Base-by-base conservation (phyloP, 257 asterid species). In the Parsonsia alboflavescens region DNA sequence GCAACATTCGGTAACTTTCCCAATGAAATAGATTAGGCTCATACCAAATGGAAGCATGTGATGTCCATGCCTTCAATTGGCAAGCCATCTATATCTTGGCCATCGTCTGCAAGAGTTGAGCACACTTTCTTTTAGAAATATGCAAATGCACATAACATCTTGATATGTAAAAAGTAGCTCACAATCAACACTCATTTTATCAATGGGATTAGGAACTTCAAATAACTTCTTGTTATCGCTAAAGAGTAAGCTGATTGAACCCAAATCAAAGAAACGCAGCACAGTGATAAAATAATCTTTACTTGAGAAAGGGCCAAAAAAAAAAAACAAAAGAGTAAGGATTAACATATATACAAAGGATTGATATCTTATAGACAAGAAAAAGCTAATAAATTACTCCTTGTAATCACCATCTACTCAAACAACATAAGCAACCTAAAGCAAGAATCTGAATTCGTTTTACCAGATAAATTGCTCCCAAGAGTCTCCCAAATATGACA, bases 61-160 rank as follows among this genome's bases (percentile, higher is more conserved):
- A 95, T 90, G 81, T 95, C 99, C 80, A 92, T 79, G 78, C 98
- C 99, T 85, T 95, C 99, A 70, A 96, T 89, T 41, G 98, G 98
- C 81, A 95, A 78, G 62, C 98, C 99, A 67, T 92, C 99, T 42
- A 89, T 86, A 71, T 84, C 85, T 78, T 88, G 90, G 63, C 93
- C 96, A 74, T 83, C 89, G 80, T 95, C 99, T 95, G 97, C 88
- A 90, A 21, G 64, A 76, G 78, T 73, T 28, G 50, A 52, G 79
- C 69, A 54, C 46, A 42, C 7, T 68, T 76, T 74, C 57, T 74
- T 77, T 57, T 21, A 63, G 48, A 75, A 63, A 45, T 52, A 54
- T 62, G n/a, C n/a, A n/a, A n/a, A n/a, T n/a, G 44, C 10, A 2
- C 21, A 41, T 26, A 69, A 49, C 6, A 45, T 28, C 9, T 48